Evolutionary conservation across 768 basidiomycete species (phyloP).

Genomic region (Pleurotus citrinopileatus): DNA sequence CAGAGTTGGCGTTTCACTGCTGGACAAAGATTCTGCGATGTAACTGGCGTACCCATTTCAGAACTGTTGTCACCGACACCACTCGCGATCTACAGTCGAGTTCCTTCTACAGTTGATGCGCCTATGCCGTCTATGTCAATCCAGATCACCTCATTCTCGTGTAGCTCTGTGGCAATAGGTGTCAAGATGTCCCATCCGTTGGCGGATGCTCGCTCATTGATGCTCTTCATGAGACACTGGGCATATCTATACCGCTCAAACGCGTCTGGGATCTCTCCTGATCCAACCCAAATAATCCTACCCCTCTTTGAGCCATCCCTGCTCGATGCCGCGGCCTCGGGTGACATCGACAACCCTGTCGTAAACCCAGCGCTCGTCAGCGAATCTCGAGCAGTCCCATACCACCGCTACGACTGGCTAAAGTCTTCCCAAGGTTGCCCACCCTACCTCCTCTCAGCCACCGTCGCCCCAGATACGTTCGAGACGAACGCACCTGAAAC

Average conservation of each 20-base stretch:
- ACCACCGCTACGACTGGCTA: constrained; percentile 30
- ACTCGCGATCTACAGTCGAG: constrained; percentile 20
- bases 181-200: constrained; percentile 27
- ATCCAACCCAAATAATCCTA: constrained; percentile 11
- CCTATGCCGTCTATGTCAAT: constrained; percentile 30
- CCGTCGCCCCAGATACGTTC: constrained; percentile 17
- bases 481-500: background rate
- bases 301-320: constrained; percentile 28
- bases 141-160: constrained; percentile 30
- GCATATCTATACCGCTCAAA: constrained; percentile 23
- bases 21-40: background rate
- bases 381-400: constrained; percentile 19
- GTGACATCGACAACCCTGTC: constrained; percentile 24
- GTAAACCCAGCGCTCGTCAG: constrained; percentile 22
- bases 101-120: constrained; percentile 13
- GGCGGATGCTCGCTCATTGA: constrained; percentile 33
- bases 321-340: constrained; percentile 26
- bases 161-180: constrained; percentile 25
- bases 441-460: constrained; percentile 14
- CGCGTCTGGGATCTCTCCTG: background rate
- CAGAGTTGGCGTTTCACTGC: background rate
- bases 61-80: constrained; percentile 19
- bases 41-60: background rate
- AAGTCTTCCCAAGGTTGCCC: constrained; percentile 21
- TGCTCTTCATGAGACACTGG: constrained; percentile 33